phyloP scores from a whole-genome alignment of 306 rosid species.

The Lagenaria siceraria region DNA sequence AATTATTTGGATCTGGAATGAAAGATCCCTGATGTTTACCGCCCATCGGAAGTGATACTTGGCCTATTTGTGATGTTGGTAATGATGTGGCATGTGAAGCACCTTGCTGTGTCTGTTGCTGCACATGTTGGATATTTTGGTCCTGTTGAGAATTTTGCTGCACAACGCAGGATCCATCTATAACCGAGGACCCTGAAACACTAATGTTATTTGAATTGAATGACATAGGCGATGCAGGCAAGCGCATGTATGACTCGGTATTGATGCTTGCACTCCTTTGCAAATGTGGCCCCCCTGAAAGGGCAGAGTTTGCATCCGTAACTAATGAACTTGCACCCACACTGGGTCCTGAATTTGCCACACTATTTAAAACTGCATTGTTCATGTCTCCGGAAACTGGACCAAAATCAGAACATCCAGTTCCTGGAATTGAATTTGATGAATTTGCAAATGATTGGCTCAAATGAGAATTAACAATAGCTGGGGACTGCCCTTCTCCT shows the following conservation, averaged over 20 bases:
- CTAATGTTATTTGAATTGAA: slow-evolving; percentile 90
- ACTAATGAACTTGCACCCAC: slow-evolving; percentile 95
- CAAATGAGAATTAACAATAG: slow-evolving; percentile 70
- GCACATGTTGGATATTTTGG: slow-evolving; percentile 63
- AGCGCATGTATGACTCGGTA: slow-evolving; percentile 66
- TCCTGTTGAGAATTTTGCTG: slow-evolving; percentile 84
- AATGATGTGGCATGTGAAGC: slow-evolving; percentile 57
- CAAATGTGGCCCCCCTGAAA: slow-evolving; percentile 90
- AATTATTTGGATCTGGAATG: slow-evolving; percentile 60
- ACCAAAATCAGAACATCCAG: slow-evolving; percentile 68
- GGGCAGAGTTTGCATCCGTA: slow-evolving; percentile 94
- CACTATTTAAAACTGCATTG: slow-evolving; percentile 62
- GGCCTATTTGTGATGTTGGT: slow-evolving; percentile 49
- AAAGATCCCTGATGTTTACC: slow-evolving; percentile 49
- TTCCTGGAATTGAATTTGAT: slow-evolving; percentile 60
- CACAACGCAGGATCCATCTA: slow-evolving; percentile 81
- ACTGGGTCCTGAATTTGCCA: slow-evolving; percentile 86
- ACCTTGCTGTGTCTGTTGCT: slow-evolving; percentile 51
- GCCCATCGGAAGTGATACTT: slow-evolving; percentile 41
- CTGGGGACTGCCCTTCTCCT: slow-evolving; percentile 83
- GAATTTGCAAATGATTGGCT: slow-evolving; percentile 76
- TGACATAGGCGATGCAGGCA: slow-evolving; percentile 92
- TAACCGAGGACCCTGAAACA: slow-evolving; percentile 78
- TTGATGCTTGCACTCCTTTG: slow-evolving; percentile 97
- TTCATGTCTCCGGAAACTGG: slow-evolving; percentile 85